Evolutionary conservation across 148 eudicot genomes (phyloP).

Genomic region (Beta vulgaris): DNA sequence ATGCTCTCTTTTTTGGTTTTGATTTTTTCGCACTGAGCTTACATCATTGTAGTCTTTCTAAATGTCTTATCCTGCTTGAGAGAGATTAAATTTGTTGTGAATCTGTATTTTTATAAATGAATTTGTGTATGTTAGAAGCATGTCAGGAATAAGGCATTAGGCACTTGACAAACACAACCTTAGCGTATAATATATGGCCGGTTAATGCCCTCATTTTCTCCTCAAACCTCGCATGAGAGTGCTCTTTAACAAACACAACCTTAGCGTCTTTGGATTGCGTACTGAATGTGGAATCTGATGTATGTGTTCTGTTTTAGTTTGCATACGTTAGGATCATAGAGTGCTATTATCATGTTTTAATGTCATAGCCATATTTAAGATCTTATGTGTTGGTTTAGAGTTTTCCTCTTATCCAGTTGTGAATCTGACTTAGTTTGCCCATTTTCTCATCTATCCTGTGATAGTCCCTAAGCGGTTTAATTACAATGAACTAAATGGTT

Average conservation of each 20-base stretch:
- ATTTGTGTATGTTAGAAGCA: background rate
- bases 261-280: background rate
- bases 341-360: background rate
- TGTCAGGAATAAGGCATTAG: too few relatives aligned
- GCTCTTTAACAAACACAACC: background rate
- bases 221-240: background rate
- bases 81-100: background rate
- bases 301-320: background rate
- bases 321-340: background rate
- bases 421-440: background rate
- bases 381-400: background rate
- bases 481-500: background rate
- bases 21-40: background rate
- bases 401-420: background rate
- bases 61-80: background rate
- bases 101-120: background rate
- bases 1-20: background rate
- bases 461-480: background rate
- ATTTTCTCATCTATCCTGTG: background rate
- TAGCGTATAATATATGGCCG: too few relatives aligned
- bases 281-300: too few relatives aligned
- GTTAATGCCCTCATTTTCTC: too few relatives aligned
- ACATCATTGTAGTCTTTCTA: background rate
- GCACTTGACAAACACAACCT: too few relatives aligned
- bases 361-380: background rate